Evolutionary conservation across 257 asterid genomes (phyloP).

Genomic region (Plectranthus barbatus): DNA sequence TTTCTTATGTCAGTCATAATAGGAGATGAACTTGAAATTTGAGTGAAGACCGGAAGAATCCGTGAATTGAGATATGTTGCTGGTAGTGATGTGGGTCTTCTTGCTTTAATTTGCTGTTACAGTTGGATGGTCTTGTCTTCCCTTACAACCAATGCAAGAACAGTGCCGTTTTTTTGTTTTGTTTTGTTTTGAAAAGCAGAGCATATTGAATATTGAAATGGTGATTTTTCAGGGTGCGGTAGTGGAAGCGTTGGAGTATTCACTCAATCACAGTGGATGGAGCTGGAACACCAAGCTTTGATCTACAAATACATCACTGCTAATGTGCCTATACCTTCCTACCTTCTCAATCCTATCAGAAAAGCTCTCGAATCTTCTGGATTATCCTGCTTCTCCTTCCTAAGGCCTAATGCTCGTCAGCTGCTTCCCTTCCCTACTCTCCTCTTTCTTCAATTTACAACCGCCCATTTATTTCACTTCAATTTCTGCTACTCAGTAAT

Average conservation of each 20-base stretch:
- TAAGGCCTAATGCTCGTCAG: slow-evolving; percentile 54
- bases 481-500: no score
- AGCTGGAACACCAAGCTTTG: slow-evolving; percentile 74
- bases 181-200: no score
- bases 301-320: slow-evolving; percentile 71
- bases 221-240: not conserved
- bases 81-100: slow-evolving; percentile 9
- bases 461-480: no score
- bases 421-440: not conserved
- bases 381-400: slow-evolving; percentile 32
- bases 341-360: slow-evolving; percentile 56
- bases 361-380: slow-evolving; percentile 65
- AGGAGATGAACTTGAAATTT: no score
- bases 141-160: not conserved
- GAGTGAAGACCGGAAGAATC: not conserved
- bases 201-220: no score
- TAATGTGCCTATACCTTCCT: slow-evolving; percentile 64
- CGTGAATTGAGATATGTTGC: slow-evolving; percentile 9
- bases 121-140: slow-evolving; percentile 13
- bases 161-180: not conserved
- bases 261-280: slow-evolving; percentile 73
- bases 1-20: not conserved
- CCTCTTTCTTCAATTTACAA: not conserved
- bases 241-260: slow-evolving; percentile 25
- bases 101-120: slow-evolving; percentile 14